Evolutionary conservation across 805 yeast species (phyloP).

Genomic region (Ogataea pignaliae): DNA sequence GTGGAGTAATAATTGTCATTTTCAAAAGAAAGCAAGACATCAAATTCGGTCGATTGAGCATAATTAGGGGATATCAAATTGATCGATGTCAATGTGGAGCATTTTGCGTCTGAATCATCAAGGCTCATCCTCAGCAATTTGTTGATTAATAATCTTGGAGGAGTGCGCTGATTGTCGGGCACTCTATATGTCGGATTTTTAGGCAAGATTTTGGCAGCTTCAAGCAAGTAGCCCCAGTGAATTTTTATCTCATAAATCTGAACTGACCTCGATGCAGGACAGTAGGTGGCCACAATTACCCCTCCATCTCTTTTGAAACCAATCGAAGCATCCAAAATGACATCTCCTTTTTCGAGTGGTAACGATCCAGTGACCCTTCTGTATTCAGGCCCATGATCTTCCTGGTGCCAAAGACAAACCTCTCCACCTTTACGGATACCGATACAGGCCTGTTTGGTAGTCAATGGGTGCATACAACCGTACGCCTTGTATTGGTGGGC

Average conservation of each 20-base stretch:
- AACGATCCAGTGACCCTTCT: conserved; percentile 30
- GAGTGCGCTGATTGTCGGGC: conserved; percentile 38
- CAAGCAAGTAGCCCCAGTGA: conserved; percentile 53
- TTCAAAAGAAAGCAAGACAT: conserved; percentile 42
- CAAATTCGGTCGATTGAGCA: conserved; percentile 38
- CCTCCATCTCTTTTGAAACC: conserved; percentile 48
- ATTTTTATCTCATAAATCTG: conserved; percentile 39
- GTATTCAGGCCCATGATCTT: conserved; percentile 58
- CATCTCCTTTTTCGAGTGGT: conserved; percentile 28
- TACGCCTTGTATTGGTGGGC: conserved; percentile 55
- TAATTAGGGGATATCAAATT: conserved; percentile 44
- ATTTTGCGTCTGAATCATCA: conserved; percentile 27
- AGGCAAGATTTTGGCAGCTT: conserved; percentile 42
- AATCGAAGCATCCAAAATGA: conserved; percentile 38
- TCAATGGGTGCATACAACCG: conserved; percentile 65
- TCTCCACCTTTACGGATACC: conserved; percentile 62
- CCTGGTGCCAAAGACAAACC: conserved; percentile 57
- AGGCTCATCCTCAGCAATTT: conserved; percentile 27
- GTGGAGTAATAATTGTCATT: conserved; percentile 12
- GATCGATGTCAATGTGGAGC: conserved; percentile 29
- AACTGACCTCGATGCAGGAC: conserved; percentile 32
- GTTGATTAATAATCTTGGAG: conserved; percentile 37
- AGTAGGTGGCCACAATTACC: conserved; percentile 40
- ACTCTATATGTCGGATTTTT: conserved; percentile 47
- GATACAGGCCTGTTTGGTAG: conserved; percentile 66